phyloP scores from a whole-genome alignment of 345 rosid genomes.

The Aquilaria sinensis region DNA sequence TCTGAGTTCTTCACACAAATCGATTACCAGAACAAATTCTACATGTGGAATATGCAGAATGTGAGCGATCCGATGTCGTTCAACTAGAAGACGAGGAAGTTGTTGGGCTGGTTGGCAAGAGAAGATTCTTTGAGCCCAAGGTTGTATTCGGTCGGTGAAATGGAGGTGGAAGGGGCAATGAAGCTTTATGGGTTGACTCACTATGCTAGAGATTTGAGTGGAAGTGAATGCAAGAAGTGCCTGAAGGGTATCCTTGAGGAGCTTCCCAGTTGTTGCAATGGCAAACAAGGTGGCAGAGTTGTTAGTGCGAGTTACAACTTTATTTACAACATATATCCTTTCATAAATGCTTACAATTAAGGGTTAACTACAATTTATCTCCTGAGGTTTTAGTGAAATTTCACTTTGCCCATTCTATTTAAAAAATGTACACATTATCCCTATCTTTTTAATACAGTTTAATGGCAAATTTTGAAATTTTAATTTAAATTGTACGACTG shows the following conservation, averaged over 20 bases:
- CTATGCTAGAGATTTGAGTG: conserved; percentile 46
- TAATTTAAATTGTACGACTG: too few species aligned
- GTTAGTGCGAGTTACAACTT: conserved; percentile 46
- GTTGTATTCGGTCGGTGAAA: conserved; percentile 37
- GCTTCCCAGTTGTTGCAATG: conserved; percentile 45
- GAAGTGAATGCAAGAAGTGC: conserved; percentile 33
- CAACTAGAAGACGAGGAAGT: conserved; percentile 28
- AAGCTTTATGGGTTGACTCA: conserved; percentile 46
- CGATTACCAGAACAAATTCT: conserved; percentile 29
- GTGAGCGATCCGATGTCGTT: conserved; percentile 33
- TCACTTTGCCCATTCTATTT: too few species aligned
- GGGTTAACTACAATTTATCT: too few species aligned
- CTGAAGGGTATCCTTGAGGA: conserved; percentile 33
- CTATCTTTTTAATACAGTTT: too few species aligned
- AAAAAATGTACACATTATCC: too few species aligned
- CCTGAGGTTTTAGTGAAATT: too few species aligned
- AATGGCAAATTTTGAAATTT: too few species aligned
- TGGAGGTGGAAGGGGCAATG: conserved; percentile 10
- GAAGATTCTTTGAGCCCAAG: conserved; percentile 18
- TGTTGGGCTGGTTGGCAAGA: conserved; percentile 24
- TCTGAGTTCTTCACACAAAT: conserved; percentile 37
- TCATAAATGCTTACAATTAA: conserved; percentile 15
- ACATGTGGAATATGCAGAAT: conserved; percentile 19
- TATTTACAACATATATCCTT: conserved; percentile 53
- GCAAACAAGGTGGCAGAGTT: conserved; percentile 52